Evolutionary conservation across 371 early-diverging fungal genomes (phyloP), one percentile per base, ranked within the genome.

Genomic region (Mortierella sp.): DNA sequence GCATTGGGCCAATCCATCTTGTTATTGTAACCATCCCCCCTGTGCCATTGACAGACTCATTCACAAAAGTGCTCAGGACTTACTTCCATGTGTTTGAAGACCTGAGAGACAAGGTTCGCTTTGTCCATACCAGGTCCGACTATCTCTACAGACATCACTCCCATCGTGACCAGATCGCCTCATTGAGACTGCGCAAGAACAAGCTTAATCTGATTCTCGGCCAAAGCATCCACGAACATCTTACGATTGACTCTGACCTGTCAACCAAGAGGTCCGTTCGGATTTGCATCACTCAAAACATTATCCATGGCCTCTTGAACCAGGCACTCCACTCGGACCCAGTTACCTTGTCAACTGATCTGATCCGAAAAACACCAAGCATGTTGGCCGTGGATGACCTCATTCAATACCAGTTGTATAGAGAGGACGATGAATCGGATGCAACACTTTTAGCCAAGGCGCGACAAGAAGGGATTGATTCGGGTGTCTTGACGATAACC

Each of bases 351-450:
- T 7, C 6, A 1, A 12, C 16, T 19, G 47, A 46, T 0, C 23
- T 29, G n/a, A 43, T 62, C 52, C 47, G 37, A 37, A 62, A 62
- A 52, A 62, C 62, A 11, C 62, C 28, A 15, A 62, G 51, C 37
- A 62, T 62, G 62, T 26, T 28, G 30, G 52, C 9, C 50, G 23
- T 62, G 15, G 62, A 62, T 21, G 52, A 11, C 9, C n/a, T 43
- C n/a, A 15, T 53, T 37, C 18, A 18, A 0, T 23, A 62, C 43
- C 37, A 62, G 15, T 53, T 37, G 37, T 37, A 37, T 9, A 37
- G 37, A 37, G 37, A 37, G 9, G 37, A 37, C 9, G 37, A 37
- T 9, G 37, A 37, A 37, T 37, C 37, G 9, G 37, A 37, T 37
- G 37, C 3, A 37, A 37, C 37, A 9, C 37, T 37, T 3, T 9